phyloP scores from a whole-genome alignment of 108 stramenopile species.

The Cyclotella kingstonii region DNA sequence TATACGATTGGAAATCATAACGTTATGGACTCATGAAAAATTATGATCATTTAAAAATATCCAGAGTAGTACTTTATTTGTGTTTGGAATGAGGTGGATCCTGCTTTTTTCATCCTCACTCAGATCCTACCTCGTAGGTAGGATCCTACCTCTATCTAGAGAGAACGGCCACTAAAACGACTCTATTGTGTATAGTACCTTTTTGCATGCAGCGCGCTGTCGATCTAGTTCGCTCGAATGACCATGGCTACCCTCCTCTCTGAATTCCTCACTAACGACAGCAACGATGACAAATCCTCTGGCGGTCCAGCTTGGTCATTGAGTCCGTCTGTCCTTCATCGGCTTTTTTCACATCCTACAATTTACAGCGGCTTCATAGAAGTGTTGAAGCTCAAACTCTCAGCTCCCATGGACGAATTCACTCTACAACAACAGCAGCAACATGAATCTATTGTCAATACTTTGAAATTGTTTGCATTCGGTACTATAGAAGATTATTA shows the following conservation, averaged over 20 bases:
- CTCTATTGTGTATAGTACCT: no score
- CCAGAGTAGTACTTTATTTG: no score
- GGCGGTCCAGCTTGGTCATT: constrained; percentile 21
- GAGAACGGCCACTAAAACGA: no score
- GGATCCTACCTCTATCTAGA: no score
- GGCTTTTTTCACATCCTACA: constrained; percentile 29
- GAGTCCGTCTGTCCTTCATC: constrained; percentile 20
- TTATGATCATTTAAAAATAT: no score
- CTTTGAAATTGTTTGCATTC: constrained; percentile 26
- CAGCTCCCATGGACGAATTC: constrained; percentile 17
- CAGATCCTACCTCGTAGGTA: no score
- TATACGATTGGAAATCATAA: no score
- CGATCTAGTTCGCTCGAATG: no score
- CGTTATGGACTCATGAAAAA: no score
- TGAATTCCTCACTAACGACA: constrained; percentile 25
- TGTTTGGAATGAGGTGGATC: no score
- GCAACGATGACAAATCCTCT: constrained; percentile 18
- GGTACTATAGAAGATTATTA: constrained; percentile 29
- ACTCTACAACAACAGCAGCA: constrained; percentile 8
- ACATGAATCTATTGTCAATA: constrained; percentile 9
- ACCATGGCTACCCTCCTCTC: constrained; percentile 21
- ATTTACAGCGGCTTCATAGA: constrained; percentile 34
- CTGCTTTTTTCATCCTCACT: no score
- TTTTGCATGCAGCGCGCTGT: no score
- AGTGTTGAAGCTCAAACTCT: constrained; percentile 22